These are phyloP conservation scores for Podaxis sp. DNA, from an alignment of 768 basidiomycete species.

Conservation along the genomic window DNA sequence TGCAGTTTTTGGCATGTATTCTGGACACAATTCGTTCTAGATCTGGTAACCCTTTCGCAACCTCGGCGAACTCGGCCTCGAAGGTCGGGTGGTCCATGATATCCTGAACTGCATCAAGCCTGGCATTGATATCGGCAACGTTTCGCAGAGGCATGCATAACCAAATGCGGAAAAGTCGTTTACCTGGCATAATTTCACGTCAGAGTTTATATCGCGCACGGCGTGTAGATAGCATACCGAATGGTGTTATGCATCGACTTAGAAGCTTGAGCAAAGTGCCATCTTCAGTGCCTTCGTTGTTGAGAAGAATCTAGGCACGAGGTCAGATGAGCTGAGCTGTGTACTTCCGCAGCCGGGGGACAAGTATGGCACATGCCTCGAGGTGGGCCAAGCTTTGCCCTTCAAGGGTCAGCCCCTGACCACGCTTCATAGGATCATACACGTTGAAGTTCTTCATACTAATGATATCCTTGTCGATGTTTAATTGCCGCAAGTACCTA, in stretches of 20 bases:
- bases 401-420: slow-evolving; percentile 84
- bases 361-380: slow-evolving; percentile 54
- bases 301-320: slow-evolving; percentile 66
- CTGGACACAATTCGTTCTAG: slow-evolving; percentile 93
- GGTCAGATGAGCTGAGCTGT: not conserved
- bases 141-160: slow-evolving; percentile 88
- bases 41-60: slow-evolving; percentile 86
- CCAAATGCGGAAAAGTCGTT: slow-evolving; percentile 96
- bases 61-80: slow-evolving; percentile 67
- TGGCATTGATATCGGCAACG: slow-evolving; percentile 81
- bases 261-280: slow-evolving; percentile 86
- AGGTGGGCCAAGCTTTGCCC: slow-evolving; percentile 95
- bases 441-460: slow-evolving; percentile 98
- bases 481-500: slow-evolving; percentile 85
- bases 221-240: slow-evolving; percentile 47
- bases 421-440: slow-evolving; percentile 92
- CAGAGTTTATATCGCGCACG: slow-evolving; percentile 21
- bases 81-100: slow-evolving; percentile 80
- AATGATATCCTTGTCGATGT: slow-evolving; percentile 93
- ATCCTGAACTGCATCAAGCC: slow-evolving; percentile 93
- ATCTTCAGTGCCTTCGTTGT: slow-evolving; percentile 92
- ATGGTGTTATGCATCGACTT: slow-evolving; percentile 85
- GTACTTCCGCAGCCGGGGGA: not conserved
- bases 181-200: slow-evolving; percentile 48
- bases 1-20: slow-evolving; percentile 90